Conservation (phyloP, 306 rosid genomes). For the Herpetospermum pedunculosum region DNA sequence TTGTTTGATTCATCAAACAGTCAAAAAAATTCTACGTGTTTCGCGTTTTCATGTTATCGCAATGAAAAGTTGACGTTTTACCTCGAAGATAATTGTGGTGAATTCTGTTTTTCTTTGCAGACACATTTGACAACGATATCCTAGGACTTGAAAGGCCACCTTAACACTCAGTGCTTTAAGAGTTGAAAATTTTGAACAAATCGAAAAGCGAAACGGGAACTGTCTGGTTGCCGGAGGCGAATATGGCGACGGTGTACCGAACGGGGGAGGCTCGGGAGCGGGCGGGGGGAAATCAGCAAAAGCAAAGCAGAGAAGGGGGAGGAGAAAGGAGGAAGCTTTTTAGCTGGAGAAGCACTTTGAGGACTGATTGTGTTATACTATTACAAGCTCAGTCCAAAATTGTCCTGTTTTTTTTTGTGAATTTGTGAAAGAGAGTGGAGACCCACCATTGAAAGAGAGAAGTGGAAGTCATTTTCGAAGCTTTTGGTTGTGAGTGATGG, state of each 20-base stretch:
- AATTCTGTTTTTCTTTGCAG: constrained; percentile 2
- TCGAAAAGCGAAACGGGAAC: background rate
- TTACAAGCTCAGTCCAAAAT: constrained; percentile 13
- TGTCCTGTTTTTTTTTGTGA: constrained; percentile 13
- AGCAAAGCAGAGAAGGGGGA: background rate
- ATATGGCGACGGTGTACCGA: background rate
- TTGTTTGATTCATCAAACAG: background rate
- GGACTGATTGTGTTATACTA: constrained; percentile 12
- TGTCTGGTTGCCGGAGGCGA: background rate
- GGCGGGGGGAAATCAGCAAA: background rate
- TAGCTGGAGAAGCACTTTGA: constrained; percentile 48
- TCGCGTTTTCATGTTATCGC: background rate
- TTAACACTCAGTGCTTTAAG: constrained; percentile 13
- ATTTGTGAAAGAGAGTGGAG: constrained; percentile 10
- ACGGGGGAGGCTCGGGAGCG: background rate
- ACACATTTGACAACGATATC: constrained; percentile 19
- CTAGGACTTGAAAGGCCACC: constrained; percentile 24
- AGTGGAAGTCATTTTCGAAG: constrained; percentile 45
- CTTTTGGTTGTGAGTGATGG: constrained; percentile 14
- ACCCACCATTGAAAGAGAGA: constrained; percentile 27
- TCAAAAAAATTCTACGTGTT: background rate
- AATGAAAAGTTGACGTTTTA: background rate
- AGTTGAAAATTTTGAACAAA: background rate
- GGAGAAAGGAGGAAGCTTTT: constrained; percentile 18
- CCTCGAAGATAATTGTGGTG: background rate